Evolutionary conservation across 345 rosid genomes (phyloP), one percentile per base, ranked within the genome.

Genomic region (Raphanus raphanistrum): DNA sequence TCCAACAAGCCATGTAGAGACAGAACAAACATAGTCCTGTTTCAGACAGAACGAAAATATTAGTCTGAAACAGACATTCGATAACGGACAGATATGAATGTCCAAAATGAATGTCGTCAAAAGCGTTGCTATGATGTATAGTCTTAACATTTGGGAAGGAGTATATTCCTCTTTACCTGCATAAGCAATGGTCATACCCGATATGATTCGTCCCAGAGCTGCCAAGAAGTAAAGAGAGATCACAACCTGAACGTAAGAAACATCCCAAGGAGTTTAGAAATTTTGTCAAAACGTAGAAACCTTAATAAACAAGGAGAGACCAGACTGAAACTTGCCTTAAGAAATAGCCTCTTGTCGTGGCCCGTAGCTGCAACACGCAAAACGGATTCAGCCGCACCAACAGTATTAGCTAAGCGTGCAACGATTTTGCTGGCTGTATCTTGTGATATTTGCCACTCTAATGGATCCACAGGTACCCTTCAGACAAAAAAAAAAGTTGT

Each of bases 361-460:
- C 97, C 97, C 32, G 98, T 90, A 29, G 98, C 99, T 32, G 99
- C 98, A 60, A 95, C 99, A 79, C 99, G 86, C 72, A 92, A 80
- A 71, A 95, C 98, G 15, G 98, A 92, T 79, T 92, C 98, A 3
- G 99, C 91, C 3, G 96, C 98, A 25, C 97, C 98, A 3, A 95
- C 81, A 8, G 97, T 95, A 83, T 95, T 95, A 73, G 97, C 99
- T 27, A 95, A 84, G 85, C 93, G 87, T 0, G 92, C 99, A 61
- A 90, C 84, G 38, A 91, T 82, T 70, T 77, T 81, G 67, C 87
- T 83, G 15, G 98, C 99, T 6, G 96, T 85, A 66, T 90, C 97
- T 77, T 90, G 97, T 32, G 97, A 95, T 63, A 95, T 90, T 84
- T 95, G 97, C 99, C 99, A 92, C 83, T 94, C 98, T 48, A 94